A percentile compares a stretch with the other conserved stretches of the same genome.
Conservation (phyloP, 768 basidiomycete species). For the Tulasnella sp. region DNA sequence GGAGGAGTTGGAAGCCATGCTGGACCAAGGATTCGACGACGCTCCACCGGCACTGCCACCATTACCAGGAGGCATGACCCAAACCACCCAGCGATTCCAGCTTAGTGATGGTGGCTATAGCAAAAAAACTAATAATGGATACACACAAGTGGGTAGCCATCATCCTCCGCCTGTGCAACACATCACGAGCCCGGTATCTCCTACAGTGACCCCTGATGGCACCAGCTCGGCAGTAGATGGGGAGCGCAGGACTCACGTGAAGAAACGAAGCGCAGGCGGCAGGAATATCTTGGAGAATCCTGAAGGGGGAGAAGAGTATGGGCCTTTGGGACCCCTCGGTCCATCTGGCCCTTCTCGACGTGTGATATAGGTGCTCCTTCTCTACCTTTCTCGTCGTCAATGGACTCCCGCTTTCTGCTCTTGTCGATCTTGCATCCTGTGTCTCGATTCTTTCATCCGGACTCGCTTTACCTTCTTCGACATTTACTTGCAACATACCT, state of each 20-base stretch:
- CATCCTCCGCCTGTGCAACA: not conserved
- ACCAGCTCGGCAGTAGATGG: constrained; percentile 40
- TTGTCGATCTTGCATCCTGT: not conserved
- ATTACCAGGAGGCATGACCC: constrained; percentile 17
- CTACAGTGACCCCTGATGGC: constrained; percentile 41
- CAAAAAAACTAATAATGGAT: not conserved
- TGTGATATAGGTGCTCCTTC: constrained; percentile 6
- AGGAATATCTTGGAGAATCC: not conserved
- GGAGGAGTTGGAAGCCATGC: constrained; percentile 85
- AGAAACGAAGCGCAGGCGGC: constrained; percentile 41
- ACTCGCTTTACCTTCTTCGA: constrained; percentile 10
- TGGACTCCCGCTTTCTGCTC: not conserved
- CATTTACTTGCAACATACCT: not conserved
- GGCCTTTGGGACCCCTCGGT: constrained; percentile 21
- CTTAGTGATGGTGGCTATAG: constrained; percentile 46
- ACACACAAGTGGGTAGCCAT: constrained; percentile 21
- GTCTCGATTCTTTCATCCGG: not conserved
- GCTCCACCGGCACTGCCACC: constrained; percentile 41
- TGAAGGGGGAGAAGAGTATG: not conserved
- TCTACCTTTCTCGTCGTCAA: not conserved
- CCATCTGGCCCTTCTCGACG: not conserved
- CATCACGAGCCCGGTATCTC: constrained; percentile 40
- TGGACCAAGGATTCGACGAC: constrained; percentile 87
- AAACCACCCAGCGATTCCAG: constrained; percentile 46
- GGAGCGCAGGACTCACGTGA: constrained; percentile 44